Percentiles rank a stretch among this genome's conserved stretches.
Evolutionary conservation across 83 land plant genomes (phyloP).

Genomic region (Picea engelmannii): DNA sequence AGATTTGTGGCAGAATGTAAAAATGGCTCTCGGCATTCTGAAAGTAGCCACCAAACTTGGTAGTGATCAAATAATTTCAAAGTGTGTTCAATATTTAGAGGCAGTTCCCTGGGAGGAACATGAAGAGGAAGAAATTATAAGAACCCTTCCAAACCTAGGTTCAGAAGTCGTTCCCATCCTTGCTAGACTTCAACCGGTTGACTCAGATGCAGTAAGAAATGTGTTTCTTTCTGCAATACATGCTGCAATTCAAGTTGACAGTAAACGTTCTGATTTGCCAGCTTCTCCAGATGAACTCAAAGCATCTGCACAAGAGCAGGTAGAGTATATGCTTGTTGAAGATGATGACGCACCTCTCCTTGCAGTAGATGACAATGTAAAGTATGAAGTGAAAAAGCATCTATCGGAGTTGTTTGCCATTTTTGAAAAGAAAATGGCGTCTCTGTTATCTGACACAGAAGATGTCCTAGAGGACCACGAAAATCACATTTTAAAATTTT

Average conservation of each 20-base stretch:
- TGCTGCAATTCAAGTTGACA: slow-evolving; percentile 62
- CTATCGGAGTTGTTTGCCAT: slow-evolving; percentile 43
- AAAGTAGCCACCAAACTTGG: slow-evolving; percentile 69
- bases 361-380: slow-evolving; percentile 50
- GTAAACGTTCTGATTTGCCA: slow-evolving; percentile 18
- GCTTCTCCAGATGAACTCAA: slow-evolving; percentile 48
- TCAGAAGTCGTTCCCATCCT: slow-evolving; percentile 54
- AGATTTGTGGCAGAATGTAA: slow-evolving; percentile 69
- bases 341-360: slow-evolving; percentile 90
- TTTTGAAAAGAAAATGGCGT: slow-evolving; percentile 34
- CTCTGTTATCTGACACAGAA: slow-evolving; percentile 15
- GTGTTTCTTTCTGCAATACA: slow-evolving; percentile 72
- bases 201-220: slow-evolving; percentile 33
- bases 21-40: slow-evolving; percentile 66
- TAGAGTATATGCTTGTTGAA: slow-evolving; percentile 89
- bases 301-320: slow-evolving; percentile 78
- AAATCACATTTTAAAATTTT: slow-evolving; percentile 23
- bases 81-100: slow-evolving; percentile 76
- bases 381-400: slow-evolving; percentile 44
- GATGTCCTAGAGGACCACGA: slow-evolving; percentile 17
- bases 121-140: slow-evolving; percentile 89
- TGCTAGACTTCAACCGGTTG: slow-evolving; percentile 77
- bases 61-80: slow-evolving; percentile 45
- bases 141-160: slow-evolving; percentile 59
- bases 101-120: slow-evolving; percentile 91